Evolutionary conservation across 768 basidiomycete genomes (phyloP), one percentile per base, ranked within the genome.

Genomic region (Calvatia gigantea): DNA sequence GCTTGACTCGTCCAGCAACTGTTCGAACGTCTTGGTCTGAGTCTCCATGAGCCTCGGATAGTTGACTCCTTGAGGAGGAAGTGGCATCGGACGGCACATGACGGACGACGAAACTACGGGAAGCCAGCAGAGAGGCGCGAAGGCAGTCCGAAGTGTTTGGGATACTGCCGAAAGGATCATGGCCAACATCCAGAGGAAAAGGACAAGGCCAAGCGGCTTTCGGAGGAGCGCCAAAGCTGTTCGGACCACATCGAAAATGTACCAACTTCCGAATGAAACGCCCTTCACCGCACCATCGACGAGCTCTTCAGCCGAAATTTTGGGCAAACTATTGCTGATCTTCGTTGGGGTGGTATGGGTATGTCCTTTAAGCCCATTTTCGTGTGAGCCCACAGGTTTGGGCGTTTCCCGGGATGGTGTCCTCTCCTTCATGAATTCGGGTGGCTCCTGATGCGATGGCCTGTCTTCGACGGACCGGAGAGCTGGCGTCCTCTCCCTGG

Each of bases 1-100:
- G 0, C 78, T 74, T 0, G 84, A 74, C 43, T 83, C 81, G 45
- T 81, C 82, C 23, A 86, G 65, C 15, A 91, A 68, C 59, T 87
- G 74, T 51, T 83, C 85, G 54, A 91, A 83, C 1, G 79, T 79
- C 39, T 78, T 72, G 56, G 77, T 79, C 58, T 91, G 85, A 3
- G 83, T 73, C 12, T 84, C 74, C 31, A 84, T 70, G 14, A 91
- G 75, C 39, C 70, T 70, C 1, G 84, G 81, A 66, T 83, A 91
- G 65, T 89, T 82, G 0, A 84, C 81, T 75, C 77, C 78, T 51
- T 68, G 63, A 47, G 58, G n/a, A 51, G 25, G 28, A 46, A 58
- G 2, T 51, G 62, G 62, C 21, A 47, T 35, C 2, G 54, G 54
- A n/a, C 47, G 54, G 15, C 86, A 89, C 39, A 85, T 56, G 3